These are phyloP conservation scores for Crithidia fasciculata DNA, from an alignment of 208 protist genomes.

Conservation along the genomic window DNA sequence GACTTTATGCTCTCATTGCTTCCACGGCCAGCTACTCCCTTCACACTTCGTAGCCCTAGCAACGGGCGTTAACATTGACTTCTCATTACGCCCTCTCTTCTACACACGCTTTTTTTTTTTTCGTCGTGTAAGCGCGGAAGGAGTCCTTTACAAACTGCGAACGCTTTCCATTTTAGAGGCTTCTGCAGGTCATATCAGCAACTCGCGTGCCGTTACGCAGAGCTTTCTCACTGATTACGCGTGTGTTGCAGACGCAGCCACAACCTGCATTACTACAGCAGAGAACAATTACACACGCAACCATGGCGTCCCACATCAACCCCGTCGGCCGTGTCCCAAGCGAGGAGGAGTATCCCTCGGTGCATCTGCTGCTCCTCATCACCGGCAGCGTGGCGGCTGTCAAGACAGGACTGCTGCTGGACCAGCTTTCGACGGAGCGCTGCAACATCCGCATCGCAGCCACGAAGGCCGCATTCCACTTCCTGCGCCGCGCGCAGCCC, in stretches of 20 bases:
- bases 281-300: neutral
- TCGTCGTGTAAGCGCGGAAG: no score
- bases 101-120: neutral
- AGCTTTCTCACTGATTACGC: no score
- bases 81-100: constrained; percentile 3
- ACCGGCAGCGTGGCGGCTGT: constrained; percentile 91
- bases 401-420: constrained; percentile 84
- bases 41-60: no score
- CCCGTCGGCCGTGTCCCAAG: neutral
- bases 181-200: no score
- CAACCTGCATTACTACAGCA: neutral
- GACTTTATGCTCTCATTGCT: no score
- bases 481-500: constrained; percentile 70
- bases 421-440: constrained; percentile 65
- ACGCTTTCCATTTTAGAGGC: no score
- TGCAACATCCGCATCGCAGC: constrained; percentile 86
- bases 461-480: constrained; percentile 81
- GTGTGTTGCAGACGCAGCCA: no score
- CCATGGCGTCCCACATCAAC: neutral
- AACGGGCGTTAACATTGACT: neutral
- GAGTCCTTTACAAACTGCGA: no score
- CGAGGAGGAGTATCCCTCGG: constrained; percentile 44
- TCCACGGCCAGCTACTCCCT: no score
- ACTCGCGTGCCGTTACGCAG: no score
- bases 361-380: constrained; percentile 83